Evolutionary conservation across 2,329 filamentous ascomycete genomes (phyloP).

Genomic region (Fusarium sp.): DNA sequence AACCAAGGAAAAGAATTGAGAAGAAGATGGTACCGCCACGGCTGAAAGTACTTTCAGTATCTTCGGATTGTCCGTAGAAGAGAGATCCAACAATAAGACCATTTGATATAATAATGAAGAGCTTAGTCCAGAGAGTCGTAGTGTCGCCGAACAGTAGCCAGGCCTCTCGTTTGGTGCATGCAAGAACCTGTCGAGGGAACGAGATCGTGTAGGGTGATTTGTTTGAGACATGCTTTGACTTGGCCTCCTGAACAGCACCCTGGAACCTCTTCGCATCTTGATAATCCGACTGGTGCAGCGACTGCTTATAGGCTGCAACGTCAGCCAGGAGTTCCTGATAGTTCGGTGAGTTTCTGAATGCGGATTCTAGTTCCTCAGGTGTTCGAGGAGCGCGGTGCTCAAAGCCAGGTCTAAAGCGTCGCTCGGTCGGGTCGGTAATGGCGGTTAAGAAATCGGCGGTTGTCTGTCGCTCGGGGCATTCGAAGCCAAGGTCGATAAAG

Average conservation of each 20-base stretch:
- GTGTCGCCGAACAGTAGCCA: slow-evolving; percentile 83
- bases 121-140: slow-evolving; percentile 80
- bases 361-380: slow-evolving; percentile 72
- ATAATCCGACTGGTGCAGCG: slow-evolving; percentile 64
- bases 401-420: slow-evolving; percentile 72
- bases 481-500: slow-evolving; percentile 76
- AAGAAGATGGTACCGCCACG: slow-evolving; percentile 62
- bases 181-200: slow-evolving; percentile 76
- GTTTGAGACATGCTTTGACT: slow-evolving; percentile 75
- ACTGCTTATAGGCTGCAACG: slow-evolving; percentile 61
- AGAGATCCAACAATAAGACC: slow-evolving; percentile 80
- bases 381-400: slow-evolving; percentile 75
- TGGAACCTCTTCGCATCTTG: slow-evolving; percentile 74
- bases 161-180: slow-evolving; percentile 77
- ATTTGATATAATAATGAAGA: slow-evolving; percentile 81
- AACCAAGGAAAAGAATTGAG: slow-evolving; percentile 62
- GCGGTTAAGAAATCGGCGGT: slow-evolving; percentile 59
- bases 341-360: slow-evolving; percentile 71
- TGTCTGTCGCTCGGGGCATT: slow-evolving; percentile 74
- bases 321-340: slow-evolving; percentile 71
- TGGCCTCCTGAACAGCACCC: slow-evolving; percentile 73
- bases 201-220: slow-evolving; percentile 82
- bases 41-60: slow-evolving; percentile 72
- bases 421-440: slow-evolving; percentile 70
- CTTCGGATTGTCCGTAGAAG: slow-evolving; percentile 74